These are phyloP conservation scores for Cordia subcordata DNA, from an alignment of 257 asterid species.

Conservation along the genomic window DNA sequence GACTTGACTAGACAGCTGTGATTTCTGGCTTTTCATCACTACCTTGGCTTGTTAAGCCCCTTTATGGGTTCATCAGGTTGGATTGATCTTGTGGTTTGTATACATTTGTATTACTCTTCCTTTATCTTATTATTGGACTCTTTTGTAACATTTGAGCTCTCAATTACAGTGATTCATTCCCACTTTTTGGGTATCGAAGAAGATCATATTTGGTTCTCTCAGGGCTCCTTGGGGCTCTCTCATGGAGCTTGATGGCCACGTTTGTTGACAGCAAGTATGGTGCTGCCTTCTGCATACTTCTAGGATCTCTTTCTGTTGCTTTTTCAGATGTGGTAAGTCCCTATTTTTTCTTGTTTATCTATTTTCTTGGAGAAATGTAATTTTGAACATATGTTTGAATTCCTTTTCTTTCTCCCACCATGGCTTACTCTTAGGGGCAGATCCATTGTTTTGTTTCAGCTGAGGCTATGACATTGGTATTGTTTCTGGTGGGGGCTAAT, in stretches of 20 bases:
- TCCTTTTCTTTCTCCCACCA: too few relatives aligned
- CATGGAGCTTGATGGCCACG: conserved; percentile 96
- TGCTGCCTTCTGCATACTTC: conserved; percentile 87
- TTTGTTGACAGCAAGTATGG: conserved; percentile 82
- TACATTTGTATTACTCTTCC: conserved; percentile 12
- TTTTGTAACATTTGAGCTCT: conserved; percentile 1
- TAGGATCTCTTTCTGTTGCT: conserved; percentile 96
- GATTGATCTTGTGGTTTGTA: conserved; percentile 7
- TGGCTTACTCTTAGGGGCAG: too few relatives aligned
- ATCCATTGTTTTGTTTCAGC: too few relatives aligned
- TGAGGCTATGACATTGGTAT: too few relatives aligned
- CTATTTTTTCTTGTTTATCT: conserved; percentile 10
- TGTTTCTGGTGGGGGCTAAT: too few relatives aligned
- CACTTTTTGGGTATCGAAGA: conserved; percentile 95
- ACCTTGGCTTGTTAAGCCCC: conserved; percentile 97
- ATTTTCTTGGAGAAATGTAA: background rate
- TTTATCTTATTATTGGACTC: conserved; percentile 5
- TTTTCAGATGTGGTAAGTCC: conserved; percentile 94
- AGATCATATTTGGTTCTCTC: conserved; percentile 93
- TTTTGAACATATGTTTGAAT: background rate
- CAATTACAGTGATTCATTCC: conserved; percentile 68
- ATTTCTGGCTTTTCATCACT: conserved; percentile 81
- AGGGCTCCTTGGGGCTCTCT: conserved; percentile 90
- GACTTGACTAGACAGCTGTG: conserved; percentile 87
- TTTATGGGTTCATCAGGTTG: conserved; percentile 95